phyloP scores from a whole-genome alignment of 2,329 filamentous ascomycete species.

The Grosmannia penicillata region DNA sequence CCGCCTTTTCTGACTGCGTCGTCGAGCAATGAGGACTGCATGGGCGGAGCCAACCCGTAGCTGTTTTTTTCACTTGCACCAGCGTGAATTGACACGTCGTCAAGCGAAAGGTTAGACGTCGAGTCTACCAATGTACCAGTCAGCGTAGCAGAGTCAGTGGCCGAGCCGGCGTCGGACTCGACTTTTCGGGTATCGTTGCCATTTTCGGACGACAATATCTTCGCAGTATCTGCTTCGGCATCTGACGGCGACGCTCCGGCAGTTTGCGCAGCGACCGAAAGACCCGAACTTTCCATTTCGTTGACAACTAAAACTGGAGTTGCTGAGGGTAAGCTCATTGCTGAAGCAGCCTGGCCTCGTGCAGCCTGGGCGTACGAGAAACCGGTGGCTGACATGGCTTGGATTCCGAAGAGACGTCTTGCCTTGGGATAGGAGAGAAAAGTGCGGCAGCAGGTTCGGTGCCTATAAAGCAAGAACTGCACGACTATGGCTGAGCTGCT shows the following conservation, averaged over 20 bases:
- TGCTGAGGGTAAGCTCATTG: no score
- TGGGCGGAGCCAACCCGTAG: background rate
- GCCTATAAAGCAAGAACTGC: no score
- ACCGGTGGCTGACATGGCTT: conserved; percentile 35
- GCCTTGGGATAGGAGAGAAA: no score
- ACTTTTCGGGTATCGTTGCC: conserved; percentile 2
- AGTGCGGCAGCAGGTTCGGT: no score
- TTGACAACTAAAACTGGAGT: no score
- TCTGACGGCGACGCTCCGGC: background rate
- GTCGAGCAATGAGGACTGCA: conserved; percentile 21
- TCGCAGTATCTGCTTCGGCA: conserved; percentile 1
- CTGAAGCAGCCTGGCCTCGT: conserved; percentile 58
- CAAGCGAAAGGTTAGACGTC: conserved; percentile 7
- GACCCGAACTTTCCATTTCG: no score
- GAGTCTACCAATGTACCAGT: conserved; percentile 18
- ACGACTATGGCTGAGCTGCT: no score
- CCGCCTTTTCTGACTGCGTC: conserved; percentile 47
- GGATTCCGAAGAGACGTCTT: background rate
- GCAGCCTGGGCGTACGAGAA: conserved; percentile 97
- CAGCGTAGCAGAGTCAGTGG: conserved; percentile 15
- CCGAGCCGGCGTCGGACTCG: conserved; percentile 15
- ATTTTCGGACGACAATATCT: background rate
- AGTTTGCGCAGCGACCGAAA: no score
- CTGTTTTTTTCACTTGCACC: conserved; percentile 26
- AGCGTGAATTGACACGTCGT: conserved; percentile 34